A percentile compares a stretch with the other conserved stretches of the same genome.
phyloP scores from a whole-genome alignment of 2,329 filamentous ascomycete species.

The Fusarium vanettenii region DNA sequence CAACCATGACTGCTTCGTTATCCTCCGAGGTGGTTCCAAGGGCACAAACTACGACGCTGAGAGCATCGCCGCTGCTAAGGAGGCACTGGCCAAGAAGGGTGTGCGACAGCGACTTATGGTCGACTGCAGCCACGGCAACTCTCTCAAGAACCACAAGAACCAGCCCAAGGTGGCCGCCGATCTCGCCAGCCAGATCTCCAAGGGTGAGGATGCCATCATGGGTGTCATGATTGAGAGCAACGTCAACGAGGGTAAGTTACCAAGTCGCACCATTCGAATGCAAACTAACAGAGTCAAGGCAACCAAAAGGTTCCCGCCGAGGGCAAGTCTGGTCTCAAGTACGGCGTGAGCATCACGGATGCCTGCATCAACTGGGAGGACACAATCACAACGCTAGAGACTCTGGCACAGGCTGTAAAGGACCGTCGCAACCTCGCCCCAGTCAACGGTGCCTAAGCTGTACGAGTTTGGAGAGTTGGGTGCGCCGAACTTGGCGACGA shows the following conservation, averaged over 20 bases:
- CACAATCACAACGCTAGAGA: slow-evolving; percentile 81
- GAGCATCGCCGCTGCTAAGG: slow-evolving; percentile 87
- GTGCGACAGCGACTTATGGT: slow-evolving; percentile 88
- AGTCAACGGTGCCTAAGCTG: slow-evolving; percentile 36
- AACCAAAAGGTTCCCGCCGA: slow-evolving; percentile 92
- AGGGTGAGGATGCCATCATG: slow-evolving; percentile 88
- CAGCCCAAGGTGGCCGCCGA: slow-evolving; percentile 91
- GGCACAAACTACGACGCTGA: slow-evolving; percentile 93
- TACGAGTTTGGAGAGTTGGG: background rate
- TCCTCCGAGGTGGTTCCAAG: slow-evolving; percentile 90
- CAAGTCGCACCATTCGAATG: background rate
- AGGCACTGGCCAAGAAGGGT: slow-evolving; percentile 78
- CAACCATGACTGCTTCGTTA: slow-evolving; percentile 97
- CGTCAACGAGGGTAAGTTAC: slow-evolving; percentile 84
- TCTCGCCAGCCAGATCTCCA: slow-evolving; percentile 85
- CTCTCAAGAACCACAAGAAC: slow-evolving; percentile 95
- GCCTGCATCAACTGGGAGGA: slow-evolving; percentile 97
- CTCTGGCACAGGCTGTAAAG: slow-evolving; percentile 83
- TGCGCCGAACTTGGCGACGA: background rate
- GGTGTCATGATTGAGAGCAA: slow-evolving; percentile 99
- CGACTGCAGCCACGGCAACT: slow-evolving; percentile 98
- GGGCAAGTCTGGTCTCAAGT: slow-evolving; percentile 86
- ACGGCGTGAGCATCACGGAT: slow-evolving; percentile 97
- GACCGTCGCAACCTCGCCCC: slow-evolving; percentile 56
- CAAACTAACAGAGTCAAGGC: slow-evolving; percentile 57